Conservation (phyloP, 306 rosid species). For the Medicago ruthenica region DNA sequence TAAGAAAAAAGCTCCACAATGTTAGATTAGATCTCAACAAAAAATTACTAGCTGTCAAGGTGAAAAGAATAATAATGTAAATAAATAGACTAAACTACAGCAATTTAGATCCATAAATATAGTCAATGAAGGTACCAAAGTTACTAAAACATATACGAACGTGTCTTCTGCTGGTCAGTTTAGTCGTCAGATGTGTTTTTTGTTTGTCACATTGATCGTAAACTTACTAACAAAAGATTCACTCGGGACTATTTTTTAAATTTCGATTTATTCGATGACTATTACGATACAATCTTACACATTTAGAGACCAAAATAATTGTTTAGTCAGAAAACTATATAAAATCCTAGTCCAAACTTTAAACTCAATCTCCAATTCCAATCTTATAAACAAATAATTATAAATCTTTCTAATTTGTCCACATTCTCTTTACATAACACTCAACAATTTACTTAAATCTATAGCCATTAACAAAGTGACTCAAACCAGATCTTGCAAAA, state of each 20-base stretch:
- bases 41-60: not conserved
- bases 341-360: slow-evolving; percentile 15
- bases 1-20: slow-evolving; percentile 26
- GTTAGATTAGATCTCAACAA: slow-evolving; percentile 53
- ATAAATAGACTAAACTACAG: too few relatives aligned
- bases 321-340: not conserved
- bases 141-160: too few relatives aligned
- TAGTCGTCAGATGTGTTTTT: not conserved
- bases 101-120: too few relatives aligned
- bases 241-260: not conserved
- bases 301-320: not conserved
- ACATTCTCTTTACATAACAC: not conserved
- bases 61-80: not conserved
- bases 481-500: slow-evolving; percentile 58
- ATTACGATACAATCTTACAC: not conserved
- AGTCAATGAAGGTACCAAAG: not conserved
- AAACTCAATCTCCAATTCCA: slow-evolving; percentile 14
- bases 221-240: not conserved
- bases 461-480: slow-evolving; percentile 19
- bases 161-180: not conserved
- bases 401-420: slow-evolving; percentile 15
- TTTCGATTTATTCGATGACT: too few relatives aligned
- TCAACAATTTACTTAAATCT: slow-evolving; percentile 26
- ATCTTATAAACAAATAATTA: not conserved
- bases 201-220: not conserved